Conservation (phyloP, 768 basidiomycete species). For the Boletus edulis region DNA sequence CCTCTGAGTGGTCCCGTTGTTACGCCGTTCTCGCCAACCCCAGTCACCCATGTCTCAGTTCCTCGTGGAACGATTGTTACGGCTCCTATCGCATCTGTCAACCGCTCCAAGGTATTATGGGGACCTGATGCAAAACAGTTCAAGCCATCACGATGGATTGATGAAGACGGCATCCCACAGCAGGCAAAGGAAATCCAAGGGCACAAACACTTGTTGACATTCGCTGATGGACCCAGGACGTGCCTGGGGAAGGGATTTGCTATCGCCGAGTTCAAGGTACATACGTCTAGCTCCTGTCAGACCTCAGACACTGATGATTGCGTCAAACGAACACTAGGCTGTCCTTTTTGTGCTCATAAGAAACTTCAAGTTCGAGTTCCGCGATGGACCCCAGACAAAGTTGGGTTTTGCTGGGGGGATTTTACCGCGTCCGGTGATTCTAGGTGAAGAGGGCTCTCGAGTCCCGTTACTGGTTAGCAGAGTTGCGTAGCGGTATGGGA, state of each 20-base stretch:
- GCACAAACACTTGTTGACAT: conserved; percentile 27
- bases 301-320: neutral
- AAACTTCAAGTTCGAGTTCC: conserved; percentile 33
- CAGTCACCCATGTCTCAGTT: conserved; percentile 39
- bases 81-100: conserved; percentile 45
- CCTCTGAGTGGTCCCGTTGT: conserved; percentile 49
- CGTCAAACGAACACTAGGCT: neutral
- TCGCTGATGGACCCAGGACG: conserved; percentile 29
- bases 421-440: conserved; percentile 35
- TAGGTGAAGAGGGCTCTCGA: conserved; percentile 12
- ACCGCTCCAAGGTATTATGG: conserved; percentile 55
- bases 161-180: conserved; percentile 23
- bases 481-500: neutral
- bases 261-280: conserved; percentile 11
- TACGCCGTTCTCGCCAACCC: conserved; percentile 35
- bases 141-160: conserved; percentile 62
- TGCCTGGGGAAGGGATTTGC: conserved; percentile 31
- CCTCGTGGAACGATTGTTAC: conserved; percentile 47
- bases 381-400: conserved; percentile 38
- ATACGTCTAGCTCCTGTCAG: neutral
- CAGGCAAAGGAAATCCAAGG: conserved; percentile 35
- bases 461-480: conserved; percentile 12
- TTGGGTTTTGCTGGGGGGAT: conserved; percentile 26
- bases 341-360: conserved; percentile 31
- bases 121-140: conserved; percentile 58